Evolutionary conservation across 1,284 basidiomycete species (phyloP), one percentile per base, ranked within the genome.

Genomic region (Ustilago vetiveriae): DNA sequence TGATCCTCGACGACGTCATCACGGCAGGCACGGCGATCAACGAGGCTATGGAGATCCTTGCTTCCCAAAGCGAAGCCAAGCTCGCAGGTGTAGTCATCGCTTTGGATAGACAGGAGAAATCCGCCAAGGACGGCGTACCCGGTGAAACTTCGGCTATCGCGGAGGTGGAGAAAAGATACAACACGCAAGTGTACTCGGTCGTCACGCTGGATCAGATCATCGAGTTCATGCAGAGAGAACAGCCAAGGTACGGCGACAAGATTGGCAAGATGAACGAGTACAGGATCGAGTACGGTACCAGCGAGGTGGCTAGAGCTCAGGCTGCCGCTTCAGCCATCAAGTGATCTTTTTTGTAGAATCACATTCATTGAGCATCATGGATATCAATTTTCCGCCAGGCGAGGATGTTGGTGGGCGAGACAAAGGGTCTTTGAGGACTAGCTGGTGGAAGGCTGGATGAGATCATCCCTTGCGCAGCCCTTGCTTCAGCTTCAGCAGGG

Each of bases 1-100:
- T 81, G 11, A 87, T 98, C 42, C 85, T 98, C 35, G 95, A 98
- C 85, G 95, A 98, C 75, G 96, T 98, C 44, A 94, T 98, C 85
- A 98, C 96, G 0, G 89, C 92, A 11, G 95, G 95, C 11, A 82
- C 80, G 4, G 80, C 80, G 3, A 81, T 82, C 62, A 75, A 76
- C 46, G 80, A 81, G 44, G 74, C 80, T 0, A 76, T 81, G 33
- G 69, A 74, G 19, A 78, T 76, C 49, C 60, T 82, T 23, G 63
- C 64, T 16, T 51, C 60, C 2, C 76, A 78, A 46, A 44, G 45
- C 1, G 57, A 54, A 5, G 77, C 78, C 8, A 36, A 70, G 26
- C 52, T 97, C 17, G 90, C 92, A 0, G 95, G 95, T 6, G 91
- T 97, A n/a, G 87, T 96, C 14, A 89, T 94, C 81, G 87, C 90